Evolutionary conservation across 805 yeast genomes (phyloP), one percentile per base, ranked within the genome.

Genomic region (Saturnispora galanensis): DNA sequence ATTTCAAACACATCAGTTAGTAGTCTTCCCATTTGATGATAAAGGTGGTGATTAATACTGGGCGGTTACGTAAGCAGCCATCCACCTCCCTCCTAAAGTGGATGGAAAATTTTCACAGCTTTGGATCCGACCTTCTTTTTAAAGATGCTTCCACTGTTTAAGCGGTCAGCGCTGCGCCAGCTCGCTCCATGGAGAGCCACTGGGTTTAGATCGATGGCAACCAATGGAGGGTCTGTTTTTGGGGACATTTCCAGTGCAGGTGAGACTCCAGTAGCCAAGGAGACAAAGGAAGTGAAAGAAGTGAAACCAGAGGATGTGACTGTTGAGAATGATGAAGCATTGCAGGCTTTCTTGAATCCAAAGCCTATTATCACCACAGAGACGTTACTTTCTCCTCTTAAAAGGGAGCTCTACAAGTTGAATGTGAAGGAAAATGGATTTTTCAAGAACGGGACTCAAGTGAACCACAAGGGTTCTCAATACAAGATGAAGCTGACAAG

Each of bases 351-450:
- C 54, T 59, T 73, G 41, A 69, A 76, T 32, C 76, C 79, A 33
- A 53, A 59, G 49, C 70, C 86, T 56, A 65, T 70, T 46, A 62
- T 74, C 13, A 79, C 84, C 9, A 73, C 76, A 38, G 75, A 77
- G 44, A 62, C 65, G 31, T 63, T 77, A 12, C 60, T 88, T 12
- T 71, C 87, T 5, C 90, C 95, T 10, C 67, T 87, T 49, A 88
- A 87, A 60, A 71, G 71, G 50, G 64, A 70, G 53, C 65, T 89
- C 4, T 88, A 84, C 56, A 64, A 71, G 26, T 65, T 68, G 36
- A 83, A 78, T 54, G 84, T 85, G 41, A 59, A 65, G 8, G 55
- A 71, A 49, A 73, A 84, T 59, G 84, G 84, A 39, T 81, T 81
- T 56, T 89, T 74, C 71, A 80, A 79, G 54, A 81, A 79, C 57